Evolutionary conservation across 2,329 filamentous ascomycete genomes (phyloP).

Genomic region (Blastomyces percursus): DNA sequence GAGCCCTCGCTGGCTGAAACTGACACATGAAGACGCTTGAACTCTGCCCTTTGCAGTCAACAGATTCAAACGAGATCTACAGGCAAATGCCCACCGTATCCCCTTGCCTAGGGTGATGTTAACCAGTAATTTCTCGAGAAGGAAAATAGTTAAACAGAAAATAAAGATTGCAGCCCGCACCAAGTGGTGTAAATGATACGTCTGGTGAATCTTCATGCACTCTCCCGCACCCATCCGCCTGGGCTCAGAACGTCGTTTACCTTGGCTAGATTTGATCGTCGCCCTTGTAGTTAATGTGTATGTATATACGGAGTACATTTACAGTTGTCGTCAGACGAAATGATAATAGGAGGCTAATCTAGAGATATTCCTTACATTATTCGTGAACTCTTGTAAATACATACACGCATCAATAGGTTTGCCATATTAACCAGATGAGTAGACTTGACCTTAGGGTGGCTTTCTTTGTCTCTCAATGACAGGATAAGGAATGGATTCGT

Average conservation of each 20-base stretch:
- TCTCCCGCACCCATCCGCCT: not conserved
- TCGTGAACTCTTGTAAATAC: not conserved
- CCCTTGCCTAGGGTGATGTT: not conserved
- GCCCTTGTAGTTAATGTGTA: no score
- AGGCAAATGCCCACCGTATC: not conserved
- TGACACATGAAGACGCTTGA: not conserved
- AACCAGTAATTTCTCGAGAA: not conserved
- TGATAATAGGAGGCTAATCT: not conserved
- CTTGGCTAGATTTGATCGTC: not conserved
- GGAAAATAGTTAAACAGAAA: not conserved
- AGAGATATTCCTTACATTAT: not conserved
- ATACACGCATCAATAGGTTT: not conserved
- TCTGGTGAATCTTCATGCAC: not conserved
- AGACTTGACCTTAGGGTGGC: not conserved
- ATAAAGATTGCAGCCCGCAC: not conserved
- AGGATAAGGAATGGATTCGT: not conserved
- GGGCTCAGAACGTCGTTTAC: not conserved
- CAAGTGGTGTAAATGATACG: not conserved
- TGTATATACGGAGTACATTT: not conserved
- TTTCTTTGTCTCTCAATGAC: not conserved
- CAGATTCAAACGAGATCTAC: not conserved
- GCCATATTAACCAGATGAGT: not conserved
- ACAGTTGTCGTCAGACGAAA: not conserved
- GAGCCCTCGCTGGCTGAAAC: not conserved
- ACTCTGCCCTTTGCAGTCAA: no score